Base-by-base conservation (phyloP, 805 yeast genomes). In the Candida morakotiae region DNA sequence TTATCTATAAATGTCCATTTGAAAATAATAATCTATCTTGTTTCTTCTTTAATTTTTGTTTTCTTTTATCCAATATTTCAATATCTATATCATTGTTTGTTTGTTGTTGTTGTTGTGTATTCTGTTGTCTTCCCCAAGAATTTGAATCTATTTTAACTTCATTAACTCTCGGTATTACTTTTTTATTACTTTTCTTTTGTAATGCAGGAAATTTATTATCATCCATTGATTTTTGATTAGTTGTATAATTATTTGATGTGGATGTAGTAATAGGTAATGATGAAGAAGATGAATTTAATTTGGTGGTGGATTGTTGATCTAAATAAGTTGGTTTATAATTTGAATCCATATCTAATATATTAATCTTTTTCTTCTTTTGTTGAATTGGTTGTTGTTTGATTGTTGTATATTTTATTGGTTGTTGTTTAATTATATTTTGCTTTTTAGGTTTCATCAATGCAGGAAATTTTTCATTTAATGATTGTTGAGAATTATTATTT, bases 91-190 rank as follows among this genome's bases (percentile, higher is more conserved):
- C 37, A 9, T 27, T 25, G 18, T 18, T 5, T 9, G 13, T 11
- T 9, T n/a, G 9, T 9, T 20, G 11, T 14, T 15, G 9, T 6
- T 15, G 13, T 9, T 22, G 17, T 10, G 16, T 20, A 6, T 9
- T 21, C 18, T 27, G 27, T 4, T 30, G 36, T 27, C 34, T 30
- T 1, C 57, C 55, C 62, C 62, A 56, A 26, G 44, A 41, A 22
- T 34, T 30, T 2, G 55, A 46, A 11, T 51, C 49, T 22, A 43
- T 37, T 16, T 44, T 42, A 11, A 69, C 56, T 6, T 80, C 77
- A 33, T 77, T 78, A 3, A 83, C 85, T 28, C 83, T 67, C 2
- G 88, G 86, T 37, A 75, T 67, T 7, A 43, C 47, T 39, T 49
- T 58, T 41, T 60, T 62, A 2, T 44, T 44, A 34, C 58, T 50